Evolutionary conservation across 2,329 filamentous ascomycete genomes (phyloP).

Genomic region (Aureobasidium sp.): DNA sequence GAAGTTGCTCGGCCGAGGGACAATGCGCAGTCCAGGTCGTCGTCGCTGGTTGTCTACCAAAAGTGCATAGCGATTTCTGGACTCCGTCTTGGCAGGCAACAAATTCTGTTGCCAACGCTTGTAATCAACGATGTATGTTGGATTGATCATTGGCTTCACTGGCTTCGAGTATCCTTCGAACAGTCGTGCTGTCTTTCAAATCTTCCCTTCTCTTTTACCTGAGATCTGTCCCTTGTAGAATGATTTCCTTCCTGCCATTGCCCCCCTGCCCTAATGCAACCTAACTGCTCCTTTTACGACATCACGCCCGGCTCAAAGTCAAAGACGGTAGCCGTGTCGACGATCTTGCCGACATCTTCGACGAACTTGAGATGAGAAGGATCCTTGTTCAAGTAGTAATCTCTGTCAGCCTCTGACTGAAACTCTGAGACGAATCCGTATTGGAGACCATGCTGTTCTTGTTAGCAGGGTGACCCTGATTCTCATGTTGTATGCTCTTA

Average conservation of each 20-base stretch:
- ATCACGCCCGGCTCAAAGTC: constrained; percentile 53
- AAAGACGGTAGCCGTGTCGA: constrained; percentile 51
- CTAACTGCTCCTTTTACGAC: constrained; percentile 19
- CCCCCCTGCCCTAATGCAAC: not conserved
- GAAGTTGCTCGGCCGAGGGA: not conserved
- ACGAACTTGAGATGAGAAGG: constrained; percentile 57
- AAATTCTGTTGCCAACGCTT: not conserved
- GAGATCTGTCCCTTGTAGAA: not conserved
- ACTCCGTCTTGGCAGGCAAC: not conserved
- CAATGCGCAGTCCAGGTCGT: not conserved
- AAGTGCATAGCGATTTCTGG: constrained; percentile 3
- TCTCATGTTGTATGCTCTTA: constrained; percentile 29
- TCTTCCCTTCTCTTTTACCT: not conserved
- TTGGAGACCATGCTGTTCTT: constrained; percentile 50
- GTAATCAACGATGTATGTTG: constrained; percentile 20
- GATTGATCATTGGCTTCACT: not conserved
- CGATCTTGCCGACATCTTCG: constrained; percentile 40
- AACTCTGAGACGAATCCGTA: constrained; percentile 67
- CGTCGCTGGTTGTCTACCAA: not conserved
- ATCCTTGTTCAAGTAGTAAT: constrained; percentile 62
- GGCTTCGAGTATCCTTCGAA: not conserved
- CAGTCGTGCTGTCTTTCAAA: too few relatives aligned
- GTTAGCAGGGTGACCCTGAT: not conserved
- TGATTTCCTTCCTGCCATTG: not conserved
- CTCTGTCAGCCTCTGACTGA: constrained; percentile 53